Conservation (phyloP, 208 protist species). For the Willaertia magna region DNA sequence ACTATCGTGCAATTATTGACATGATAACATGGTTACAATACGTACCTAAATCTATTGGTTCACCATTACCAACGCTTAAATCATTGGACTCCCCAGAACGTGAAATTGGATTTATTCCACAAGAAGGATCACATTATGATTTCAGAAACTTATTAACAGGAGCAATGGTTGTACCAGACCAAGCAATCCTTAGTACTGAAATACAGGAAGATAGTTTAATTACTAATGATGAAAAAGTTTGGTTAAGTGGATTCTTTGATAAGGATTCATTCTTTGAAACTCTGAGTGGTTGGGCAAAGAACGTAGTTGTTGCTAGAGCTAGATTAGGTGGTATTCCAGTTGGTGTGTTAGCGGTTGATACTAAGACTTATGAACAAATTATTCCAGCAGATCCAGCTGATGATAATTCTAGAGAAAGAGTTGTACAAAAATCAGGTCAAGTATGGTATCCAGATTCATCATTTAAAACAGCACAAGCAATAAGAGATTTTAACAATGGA, state of each 20-base stretch:
- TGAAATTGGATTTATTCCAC: constrained; percentile 20
- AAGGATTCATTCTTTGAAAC: constrained; percentile 70
- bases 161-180: neutral
- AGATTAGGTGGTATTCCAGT: constrained; percentile 90
- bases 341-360: constrained; percentile 92
- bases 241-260: constrained; percentile 63
- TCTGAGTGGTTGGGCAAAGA: constrained; percentile 85
- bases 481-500: constrained; percentile 85
- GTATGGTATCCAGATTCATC: constrained; percentile 95
- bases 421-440: constrained; percentile 61
- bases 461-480: constrained; percentile 92
- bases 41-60: constrained; percentile 50
- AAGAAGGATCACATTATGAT: neutral
- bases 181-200: neutral
- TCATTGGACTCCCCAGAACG: constrained; percentile 49
- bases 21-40: constrained; percentile 74
- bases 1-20: constrained; percentile 51
- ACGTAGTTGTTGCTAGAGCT: constrained; percentile 83
- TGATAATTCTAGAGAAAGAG: constrained; percentile 49
- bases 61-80: neutral
- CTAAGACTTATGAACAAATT: constrained; percentile 72
- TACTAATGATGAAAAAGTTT: constrained; percentile 4
- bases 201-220: neutral
- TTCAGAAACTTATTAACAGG: neutral
- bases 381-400: constrained; percentile 88